These are phyloP conservation scores for Vanrija sp. DNA, from an alignment of 1,284 basidiomycete genomes.

Conservation along the genomic window DNA sequence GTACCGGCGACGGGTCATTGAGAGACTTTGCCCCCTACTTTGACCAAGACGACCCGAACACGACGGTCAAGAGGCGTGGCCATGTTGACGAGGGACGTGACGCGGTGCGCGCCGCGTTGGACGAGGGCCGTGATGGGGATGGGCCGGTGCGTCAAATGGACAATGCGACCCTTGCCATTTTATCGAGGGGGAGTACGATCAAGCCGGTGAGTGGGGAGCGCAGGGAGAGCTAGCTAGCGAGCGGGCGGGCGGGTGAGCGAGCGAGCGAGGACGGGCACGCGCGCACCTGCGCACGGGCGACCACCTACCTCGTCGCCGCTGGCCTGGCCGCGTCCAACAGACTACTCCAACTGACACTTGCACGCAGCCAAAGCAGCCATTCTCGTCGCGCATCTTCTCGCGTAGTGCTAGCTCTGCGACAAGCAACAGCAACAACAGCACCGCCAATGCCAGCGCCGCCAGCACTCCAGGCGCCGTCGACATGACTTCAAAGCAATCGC, in stretches of 20 bases:
- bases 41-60: slow-evolving; percentile 24
- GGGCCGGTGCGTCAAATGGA: slow-evolving; percentile 33
- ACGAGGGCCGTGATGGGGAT: slow-evolving; percentile 4
- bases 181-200: slow-evolving; percentile 11
- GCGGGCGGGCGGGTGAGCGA: too few relatives aligned
- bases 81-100: slow-evolving; percentile 13
- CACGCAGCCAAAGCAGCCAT: slow-evolving; percentile 8
- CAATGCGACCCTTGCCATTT: slow-evolving; percentile 20
- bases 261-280: too few relatives aligned
- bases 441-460: slow-evolving; percentile 15
- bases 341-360: neutral
- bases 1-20: neutral
- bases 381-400: slow-evolving; percentile 24
- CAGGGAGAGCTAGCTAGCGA: neutral
- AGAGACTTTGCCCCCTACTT: neutral
- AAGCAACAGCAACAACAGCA: neutral
- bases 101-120: slow-evolving; percentile 9
- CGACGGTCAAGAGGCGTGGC: slow-evolving; percentile 20
- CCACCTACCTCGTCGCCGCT: too few relatives aligned
- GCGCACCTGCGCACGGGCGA: too few relatives aligned
- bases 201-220: slow-evolving; percentile 21
- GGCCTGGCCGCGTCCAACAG: too few relatives aligned
- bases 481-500: too few relatives aligned
- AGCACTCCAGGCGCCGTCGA: neutral
- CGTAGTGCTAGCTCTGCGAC: slow-evolving; percentile 22